phyloP scores from a whole-genome alignment of 2,329 filamentous ascomycete genomes.

The Cryphonectria radicalis region DNA sequence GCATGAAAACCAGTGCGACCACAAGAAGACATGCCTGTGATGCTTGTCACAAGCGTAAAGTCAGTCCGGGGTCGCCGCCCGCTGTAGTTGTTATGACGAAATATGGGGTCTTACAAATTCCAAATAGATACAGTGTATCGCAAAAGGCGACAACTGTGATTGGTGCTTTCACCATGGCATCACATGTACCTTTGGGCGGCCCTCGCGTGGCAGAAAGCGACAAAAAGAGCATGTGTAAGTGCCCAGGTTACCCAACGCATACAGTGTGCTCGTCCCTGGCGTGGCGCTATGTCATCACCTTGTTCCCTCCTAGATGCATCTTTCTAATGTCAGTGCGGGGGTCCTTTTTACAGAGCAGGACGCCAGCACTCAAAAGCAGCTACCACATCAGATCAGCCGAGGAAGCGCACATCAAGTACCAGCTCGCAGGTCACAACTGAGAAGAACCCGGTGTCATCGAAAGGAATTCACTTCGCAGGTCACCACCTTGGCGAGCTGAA shows the following conservation, averaged over 20 bases:
- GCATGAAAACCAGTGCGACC: background rate
- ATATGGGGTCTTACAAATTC: constrained; percentile 3
- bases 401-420: background rate
- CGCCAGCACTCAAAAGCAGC: background rate
- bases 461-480: constrained; percentile 50
- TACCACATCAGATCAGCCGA: background rate
- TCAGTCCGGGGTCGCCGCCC: constrained; percentile 29
- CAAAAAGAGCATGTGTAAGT: constrained; percentile 1
- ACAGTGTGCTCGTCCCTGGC: background rate
- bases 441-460: no score
- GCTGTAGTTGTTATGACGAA: background rate
- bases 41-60: constrained; percentile 55
- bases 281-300: background rate
- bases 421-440: background rate
- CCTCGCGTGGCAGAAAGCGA: constrained; percentile 4
- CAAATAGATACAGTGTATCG: constrained; percentile 54
- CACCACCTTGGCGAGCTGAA: constrained; percentile 51
- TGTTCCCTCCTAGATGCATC: background rate
- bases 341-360: background rate
- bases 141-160: constrained; percentile 48
- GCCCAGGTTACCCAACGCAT: background rate
- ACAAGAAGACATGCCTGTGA: constrained; percentile 48
- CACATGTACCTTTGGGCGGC: constrained; percentile 49
- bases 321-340: background rate
- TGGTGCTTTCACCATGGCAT: constrained; percentile 55